A percentile compares a stretch with the other conserved stretches of the same genome.
These are phyloP conservation scores for Rutstroemia sp. DNA, from an alignment of 2,329 filamentous ascomycete genomes.

Conservation along the genomic window DNA sequence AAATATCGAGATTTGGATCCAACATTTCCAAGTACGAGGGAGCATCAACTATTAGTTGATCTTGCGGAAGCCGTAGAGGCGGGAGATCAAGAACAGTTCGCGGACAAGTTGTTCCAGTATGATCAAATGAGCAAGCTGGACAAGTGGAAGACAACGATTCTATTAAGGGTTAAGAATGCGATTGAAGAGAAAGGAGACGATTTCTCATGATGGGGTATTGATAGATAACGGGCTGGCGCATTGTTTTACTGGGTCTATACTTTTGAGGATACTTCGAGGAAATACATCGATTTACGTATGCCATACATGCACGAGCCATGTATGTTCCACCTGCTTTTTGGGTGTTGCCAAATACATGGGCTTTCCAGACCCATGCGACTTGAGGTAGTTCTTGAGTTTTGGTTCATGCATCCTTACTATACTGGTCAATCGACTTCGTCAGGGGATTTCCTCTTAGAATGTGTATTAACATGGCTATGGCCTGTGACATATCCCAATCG, in stretches of 20 bases:
- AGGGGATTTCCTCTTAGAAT: no score
- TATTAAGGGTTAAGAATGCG: constrained; percentile 74
- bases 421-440: no score
- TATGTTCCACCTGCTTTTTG: no score
- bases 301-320: not conserved
- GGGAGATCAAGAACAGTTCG: constrained; percentile 74
- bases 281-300: not conserved
- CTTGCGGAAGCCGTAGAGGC: constrained; percentile 67
- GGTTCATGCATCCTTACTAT: no score
- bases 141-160: constrained; percentile 90
- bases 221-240: constrained; percentile 2
- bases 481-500: no score
- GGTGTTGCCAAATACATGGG: no score
- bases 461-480: no score
- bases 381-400: no score
- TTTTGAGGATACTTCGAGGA: not conserved
- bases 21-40: constrained; percentile 67
- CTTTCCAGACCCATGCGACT: no score
- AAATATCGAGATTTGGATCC: constrained; percentile 75
- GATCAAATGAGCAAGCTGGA: constrained; percentile 91
- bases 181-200: constrained; percentile 68
- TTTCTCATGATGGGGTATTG: constrained; percentile 45
- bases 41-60: constrained; percentile 75
- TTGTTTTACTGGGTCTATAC: not conserved
- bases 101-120: constrained; percentile 80